Percentiles rank a stretch among this genome's conserved stretches.
phyloP scores from a whole-genome alignment of 805 yeast species.

The Pichia rugopelliculosa region DNA sequence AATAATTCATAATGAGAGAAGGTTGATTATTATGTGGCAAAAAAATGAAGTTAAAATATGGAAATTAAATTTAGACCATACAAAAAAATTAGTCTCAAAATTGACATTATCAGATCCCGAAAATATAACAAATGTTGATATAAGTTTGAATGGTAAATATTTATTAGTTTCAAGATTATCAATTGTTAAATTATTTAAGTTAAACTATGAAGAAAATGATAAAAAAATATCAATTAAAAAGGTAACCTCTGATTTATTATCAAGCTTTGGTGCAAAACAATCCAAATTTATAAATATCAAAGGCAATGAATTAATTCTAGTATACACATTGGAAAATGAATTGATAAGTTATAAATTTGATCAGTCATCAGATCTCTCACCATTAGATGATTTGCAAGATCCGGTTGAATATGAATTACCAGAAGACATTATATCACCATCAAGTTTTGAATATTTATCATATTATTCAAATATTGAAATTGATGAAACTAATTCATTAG shows the following conservation, averaged over 20 bases:
- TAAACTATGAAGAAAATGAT: constrained; percentile 37
- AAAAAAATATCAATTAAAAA: constrained; percentile 41
- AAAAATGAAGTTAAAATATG: constrained; percentile 79
- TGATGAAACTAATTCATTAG: constrained; percentile 35
- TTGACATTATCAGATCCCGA: constrained; percentile 67
- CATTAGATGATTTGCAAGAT: constrained; percentile 35
- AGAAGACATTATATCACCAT: background rate
- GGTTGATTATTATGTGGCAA: constrained; percentile 68
- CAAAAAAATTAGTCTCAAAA: constrained; percentile 57
- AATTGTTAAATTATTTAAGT: constrained; percentile 59
- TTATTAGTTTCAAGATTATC: constrained; percentile 67
- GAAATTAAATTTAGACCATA: constrained; percentile 38
- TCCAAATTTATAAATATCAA: constrained; percentile 35
- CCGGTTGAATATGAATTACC: constrained; percentile 28
- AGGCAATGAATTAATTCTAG: constrained; percentile 32
- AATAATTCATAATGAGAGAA: constrained; percentile 37
- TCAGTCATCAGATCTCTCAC: constrained; percentile 28
- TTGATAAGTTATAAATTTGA: constrained; percentile 29
- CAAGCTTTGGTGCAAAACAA: constrained; percentile 47
- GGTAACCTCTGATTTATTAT: constrained; percentile 37
- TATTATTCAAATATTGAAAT: constrained; percentile 48
- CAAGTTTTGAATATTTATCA: constrained; percentile 29
- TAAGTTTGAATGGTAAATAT: constrained; percentile 58
- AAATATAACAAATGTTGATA: constrained; percentile 59
- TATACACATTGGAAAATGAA: constrained; percentile 58